phyloP scores from a whole-genome alignment of 1,139 yeast species.

The Geotrichum macrosporum region DNA sequence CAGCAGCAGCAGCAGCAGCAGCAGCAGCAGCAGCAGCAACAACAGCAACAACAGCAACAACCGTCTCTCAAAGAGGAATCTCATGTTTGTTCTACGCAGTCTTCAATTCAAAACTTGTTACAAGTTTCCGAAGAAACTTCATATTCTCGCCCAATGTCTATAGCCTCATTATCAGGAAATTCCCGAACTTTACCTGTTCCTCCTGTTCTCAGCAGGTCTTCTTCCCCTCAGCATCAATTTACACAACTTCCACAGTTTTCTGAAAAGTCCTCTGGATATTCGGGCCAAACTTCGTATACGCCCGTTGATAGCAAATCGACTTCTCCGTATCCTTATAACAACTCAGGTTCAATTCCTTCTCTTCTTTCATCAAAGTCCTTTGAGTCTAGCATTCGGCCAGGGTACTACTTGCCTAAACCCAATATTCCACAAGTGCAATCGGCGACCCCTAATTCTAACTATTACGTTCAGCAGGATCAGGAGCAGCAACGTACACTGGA shows the following conservation, averaged over 20 bases:
- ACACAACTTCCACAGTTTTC: constrained; percentile 9
- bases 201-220: constrained; percentile 6
- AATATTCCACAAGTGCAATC: constrained; percentile 12
- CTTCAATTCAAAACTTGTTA: constrained; percentile 19
- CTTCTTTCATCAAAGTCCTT: constrained; percentile 9
- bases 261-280: not conserved
- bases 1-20: constrained; percentile 11
- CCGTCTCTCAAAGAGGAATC: no score
- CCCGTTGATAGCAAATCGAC: constrained; percentile 4
- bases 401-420: constrained; percentile 18
- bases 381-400: constrained; percentile 4
- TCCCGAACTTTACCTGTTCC: constrained; percentile 14
- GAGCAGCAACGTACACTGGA: constrained; percentile 1
- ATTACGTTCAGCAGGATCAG: constrained; percentile 1
- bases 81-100: constrained; percentile 5
- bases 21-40: constrained; percentile 11
- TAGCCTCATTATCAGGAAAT: constrained; percentile 16
- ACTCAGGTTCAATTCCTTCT: not conserved
- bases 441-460: not conserved
- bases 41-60: constrained; percentile 11
- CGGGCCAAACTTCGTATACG: not conserved
- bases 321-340: constrained; percentile 1
- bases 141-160: constrained; percentile 12
- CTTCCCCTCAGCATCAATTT: constrained; percentile 10
- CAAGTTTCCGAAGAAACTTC: constrained; percentile 18